Base-by-base conservation (phyloP, 495 filamentous ascomycete species). In the Usnea hakonensis region DNA sequence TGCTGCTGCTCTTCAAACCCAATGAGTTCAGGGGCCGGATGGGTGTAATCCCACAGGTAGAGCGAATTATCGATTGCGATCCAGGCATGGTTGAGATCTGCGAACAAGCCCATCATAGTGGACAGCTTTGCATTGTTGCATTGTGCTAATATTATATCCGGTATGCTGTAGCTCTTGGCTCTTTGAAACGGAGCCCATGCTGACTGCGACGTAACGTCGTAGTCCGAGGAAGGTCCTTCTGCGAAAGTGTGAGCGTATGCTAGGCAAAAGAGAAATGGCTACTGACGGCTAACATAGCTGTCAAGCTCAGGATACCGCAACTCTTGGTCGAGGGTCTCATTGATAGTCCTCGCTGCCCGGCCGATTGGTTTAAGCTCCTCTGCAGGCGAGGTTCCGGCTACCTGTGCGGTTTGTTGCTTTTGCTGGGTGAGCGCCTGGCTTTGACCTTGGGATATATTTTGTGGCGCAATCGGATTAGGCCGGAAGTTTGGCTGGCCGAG, bases 41-140 rank as follows among this genome's bases (percentile, higher is more conserved):
- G 81, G 13, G 90, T 93, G 70, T 96, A 99, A 73, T 99, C 94
- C 94, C 94, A 99, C 16, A 99, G 78, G 71, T 97, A 99, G 32
- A 99, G 79, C 58, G 89, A 86, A 74, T 94, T 96, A 75, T 99
- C 94, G 69, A 99, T 95, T 1, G 89, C 81, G 26, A 95, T 87
- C 91, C 93, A 99, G 50, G 92, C 93, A 75, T 97, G 92, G 62
- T 90, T 90, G 66, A 99, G 73, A 71, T 91, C 87, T 26, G 94
- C 89, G 73, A 99, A 96, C 43, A 97, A 75, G 26, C 94, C 94
- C 86, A 97, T 95, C 69, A 81, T 83, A 14, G 93, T 94, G 30
- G 86, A 86, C 3, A 95, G 83, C 65, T 92, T 83, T 53, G 88
- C 88, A 26, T 80, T 76, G 72, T 99, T 95, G 71, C 91, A 90